Percentiles rank a stretch among this genome's conserved stretches.
phyloP scores from a whole-genome alignment of 2,329 filamentous ascomycete species.

The Paracoccidioides brasiliensis region DNA sequence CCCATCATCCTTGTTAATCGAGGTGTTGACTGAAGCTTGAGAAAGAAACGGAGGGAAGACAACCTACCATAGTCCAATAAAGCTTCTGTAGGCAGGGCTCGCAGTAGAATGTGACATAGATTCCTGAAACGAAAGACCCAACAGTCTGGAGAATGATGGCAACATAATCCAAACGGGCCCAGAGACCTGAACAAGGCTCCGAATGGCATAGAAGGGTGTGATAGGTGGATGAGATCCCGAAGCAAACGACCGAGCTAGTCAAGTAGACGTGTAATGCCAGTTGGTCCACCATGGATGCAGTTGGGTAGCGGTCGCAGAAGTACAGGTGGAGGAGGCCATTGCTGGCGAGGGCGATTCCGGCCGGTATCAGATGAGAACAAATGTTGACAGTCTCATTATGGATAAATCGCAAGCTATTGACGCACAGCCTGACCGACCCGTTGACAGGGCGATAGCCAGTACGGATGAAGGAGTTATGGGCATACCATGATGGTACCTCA shows the following conservation, averaged over 20 bases:
- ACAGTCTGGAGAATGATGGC: conserved; percentile 20
- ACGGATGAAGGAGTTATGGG: conserved; percentile 57
- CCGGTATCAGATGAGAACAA: conserved; percentile 57
- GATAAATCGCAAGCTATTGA: conserved; percentile 46
- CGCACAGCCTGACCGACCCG: conserved; percentile 45
- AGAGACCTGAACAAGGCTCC: conserved; percentile 12
- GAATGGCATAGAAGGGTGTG: conserved; percentile 21
- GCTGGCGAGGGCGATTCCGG: conserved; percentile 39
- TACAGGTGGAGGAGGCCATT: conserved; percentile 7
- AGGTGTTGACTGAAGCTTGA: background rate
- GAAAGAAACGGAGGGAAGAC: conserved; percentile 16
- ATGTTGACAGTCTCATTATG: conserved; percentile 62
- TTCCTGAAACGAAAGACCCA: conserved; percentile 20
- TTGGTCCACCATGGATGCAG: conserved; percentile 3
- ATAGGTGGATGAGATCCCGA: conserved; percentile 40
- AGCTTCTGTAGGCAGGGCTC: conserved; percentile 13
- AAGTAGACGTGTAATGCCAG: conserved; percentile 48
- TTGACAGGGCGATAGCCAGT: conserved; percentile 52
- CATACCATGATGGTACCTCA: conserved; percentile 41
- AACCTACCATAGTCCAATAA: conserved; percentile 22
- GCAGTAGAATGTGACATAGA: conserved; percentile 21
- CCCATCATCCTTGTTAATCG: background rate
- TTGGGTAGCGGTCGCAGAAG: conserved; percentile 6
- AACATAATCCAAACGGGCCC: conserved; percentile 16
- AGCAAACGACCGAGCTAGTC: conserved; percentile 50